Base-by-base conservation (phyloP, 345 rosid species). In the Syzygium jambos region DNA sequence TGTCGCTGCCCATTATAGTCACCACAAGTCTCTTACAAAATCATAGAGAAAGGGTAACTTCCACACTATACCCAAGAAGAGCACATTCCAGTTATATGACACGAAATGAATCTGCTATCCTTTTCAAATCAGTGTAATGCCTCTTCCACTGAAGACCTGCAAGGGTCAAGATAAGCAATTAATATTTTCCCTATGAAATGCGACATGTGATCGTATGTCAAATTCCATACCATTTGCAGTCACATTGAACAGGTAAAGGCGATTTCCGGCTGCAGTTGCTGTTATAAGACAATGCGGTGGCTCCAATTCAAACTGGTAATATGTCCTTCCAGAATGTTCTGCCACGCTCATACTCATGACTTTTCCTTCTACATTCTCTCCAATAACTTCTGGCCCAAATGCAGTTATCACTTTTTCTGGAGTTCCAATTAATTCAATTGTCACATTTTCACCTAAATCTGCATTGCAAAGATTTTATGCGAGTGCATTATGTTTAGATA, bases 61-160 rank as follows among this genome's bases (percentile, higher is more conserved):
- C 46, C 46, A 68, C 46, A 15, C 25, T 54, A 6, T 6, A 22
- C 25, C 57, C 27, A 57, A 23, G 34, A 22, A 80, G 73, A 43
- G 29, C 53, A 80, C 84, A 54, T 17, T 65, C 84, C 52, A 87
- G 73, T 90, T 95, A 96, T 85, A 89, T 93, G 15, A 97, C 94
- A 27, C 98, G 98, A 91, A 97, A 97, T 7, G 99, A 96, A 77
- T 95, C 96, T 2, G 99, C 92, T 84, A 97, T 97, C 94, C 86
- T 93, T 93, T 97, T 97, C 87, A 97, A 90, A 88, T 97, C 99
- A 89, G 91, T 91, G 93, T 94, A 97, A 88, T 96, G 94, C 89
- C 99, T 95, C 93, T 97, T 97, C 99, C 99, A 97, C 56, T 96
- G 98, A 89, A 96, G 98, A 86, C 99, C 98, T 96, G 53, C 90